Conservation (phyloP, 345 rosid genomes). For the Mercurialis annua region DNA sequence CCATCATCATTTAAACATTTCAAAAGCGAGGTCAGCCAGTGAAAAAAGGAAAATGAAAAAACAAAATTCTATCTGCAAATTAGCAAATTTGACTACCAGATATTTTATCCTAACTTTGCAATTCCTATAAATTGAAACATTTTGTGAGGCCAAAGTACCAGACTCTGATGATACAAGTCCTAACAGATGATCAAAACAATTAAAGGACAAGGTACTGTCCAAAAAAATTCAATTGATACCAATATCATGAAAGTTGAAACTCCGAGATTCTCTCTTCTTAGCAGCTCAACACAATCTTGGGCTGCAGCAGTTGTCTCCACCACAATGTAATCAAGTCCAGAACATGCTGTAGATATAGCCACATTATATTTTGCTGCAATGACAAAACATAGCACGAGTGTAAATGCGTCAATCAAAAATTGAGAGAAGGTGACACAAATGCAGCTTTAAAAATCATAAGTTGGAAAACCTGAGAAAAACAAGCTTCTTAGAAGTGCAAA, state of each 20-base stretch:
- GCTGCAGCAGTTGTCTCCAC: conserved; percentile 94
- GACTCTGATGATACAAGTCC: neutral
- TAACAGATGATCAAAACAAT: neutral
- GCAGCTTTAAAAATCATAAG: neutral
- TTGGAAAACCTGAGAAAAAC: neutral
- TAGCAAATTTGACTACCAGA: neutral
- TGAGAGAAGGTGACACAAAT: neutral
- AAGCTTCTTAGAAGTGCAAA: neutral
- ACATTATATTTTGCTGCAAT: conserved; percentile 91
- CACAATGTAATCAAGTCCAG: conserved; percentile 89
- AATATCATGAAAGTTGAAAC: conserved; percentile 95
- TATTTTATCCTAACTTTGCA: neutral
- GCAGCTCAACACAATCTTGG: conserved; percentile 89
- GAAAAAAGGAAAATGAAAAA: neutral
- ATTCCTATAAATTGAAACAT: neutral
- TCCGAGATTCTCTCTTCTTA: conserved; percentile 83
- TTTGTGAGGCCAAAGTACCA: neutral
- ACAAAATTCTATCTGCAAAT: neutral
- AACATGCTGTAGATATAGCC: conserved; percentile 93
- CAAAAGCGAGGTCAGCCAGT: neutral
- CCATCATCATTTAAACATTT: neutral
- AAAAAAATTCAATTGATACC: conserved; percentile 43
- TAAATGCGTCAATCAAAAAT: neutral
- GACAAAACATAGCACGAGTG: conserved; percentile 10
- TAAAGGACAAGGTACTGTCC: neutral